Conservation (phyloP, 768 basidiomycete genomes). For the Xerocomus potaroensis region DNA sequence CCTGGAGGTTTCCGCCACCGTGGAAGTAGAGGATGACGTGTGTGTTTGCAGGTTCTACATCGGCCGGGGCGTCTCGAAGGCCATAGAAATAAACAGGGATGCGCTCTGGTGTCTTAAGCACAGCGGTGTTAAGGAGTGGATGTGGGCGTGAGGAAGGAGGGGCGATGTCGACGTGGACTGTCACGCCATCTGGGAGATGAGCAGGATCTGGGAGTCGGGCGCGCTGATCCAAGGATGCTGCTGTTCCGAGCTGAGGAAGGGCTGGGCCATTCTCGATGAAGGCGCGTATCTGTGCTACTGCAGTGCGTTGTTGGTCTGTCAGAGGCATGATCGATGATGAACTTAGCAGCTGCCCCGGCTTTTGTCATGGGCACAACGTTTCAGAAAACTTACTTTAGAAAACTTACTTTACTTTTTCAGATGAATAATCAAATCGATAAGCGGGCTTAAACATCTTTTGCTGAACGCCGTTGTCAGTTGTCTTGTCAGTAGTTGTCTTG, state of each 20-base stretch:
- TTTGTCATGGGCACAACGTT: too few species aligned
- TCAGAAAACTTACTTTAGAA: too few species aligned
- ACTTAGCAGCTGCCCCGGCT: background rate
- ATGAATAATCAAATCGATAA: too few species aligned
- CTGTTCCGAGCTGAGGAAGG: background rate
- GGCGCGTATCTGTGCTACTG: background rate
- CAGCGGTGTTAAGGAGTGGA: background rate
- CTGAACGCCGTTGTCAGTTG: too few species aligned
- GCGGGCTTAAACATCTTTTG: too few species aligned
- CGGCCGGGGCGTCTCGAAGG: background rate
- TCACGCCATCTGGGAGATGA: background rate
- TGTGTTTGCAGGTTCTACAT: background rate
- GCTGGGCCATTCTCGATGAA: background rate
- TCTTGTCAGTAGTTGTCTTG: too few species aligned
- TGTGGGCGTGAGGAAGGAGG: background rate
- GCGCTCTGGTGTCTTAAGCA: background rate
- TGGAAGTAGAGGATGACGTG: conserved; percentile 24
- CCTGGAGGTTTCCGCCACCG: conserved; percentile 17
- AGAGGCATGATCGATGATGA: conserved; percentile 7
- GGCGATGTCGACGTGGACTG: background rate
- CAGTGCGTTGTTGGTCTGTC: background rate
- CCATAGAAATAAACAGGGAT: conserved; percentile 13
- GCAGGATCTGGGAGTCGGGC: background rate
- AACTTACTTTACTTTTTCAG: too few species aligned
- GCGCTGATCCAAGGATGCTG: background rate